Base-by-base conservation (phyloP, 1,284 basidiomycete genomes). In the Sporisorium reilianum region DNA sequence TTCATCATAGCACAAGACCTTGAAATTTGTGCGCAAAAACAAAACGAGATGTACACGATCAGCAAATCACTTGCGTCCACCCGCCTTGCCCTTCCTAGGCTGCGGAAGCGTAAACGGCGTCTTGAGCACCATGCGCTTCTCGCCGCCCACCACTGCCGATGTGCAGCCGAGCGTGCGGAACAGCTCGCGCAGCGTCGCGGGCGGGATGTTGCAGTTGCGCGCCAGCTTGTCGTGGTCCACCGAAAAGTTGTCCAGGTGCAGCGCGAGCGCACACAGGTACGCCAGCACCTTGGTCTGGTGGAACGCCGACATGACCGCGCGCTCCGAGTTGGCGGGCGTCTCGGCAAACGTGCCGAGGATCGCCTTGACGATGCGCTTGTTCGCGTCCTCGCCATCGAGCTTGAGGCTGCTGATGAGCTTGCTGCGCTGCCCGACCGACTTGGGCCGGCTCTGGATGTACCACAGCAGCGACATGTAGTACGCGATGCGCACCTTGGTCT, bases 241-340 rank as follows among this genome's bases (percentile, higher is more conserved):
- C 12, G 72, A 62, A 57, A 82, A 84, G 49, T 78, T 71, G 46
- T 84, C 81, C 44, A 83, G 52, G 41, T 84, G 80, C 42, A 84
- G 66, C 0, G 68, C 74, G 2, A 84, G 59, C 18, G 80, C 82
- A 48, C 79, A 74, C 54, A 82, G 73, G 61, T 77, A 69, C 0
- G 81, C 78, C n/a, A 80, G 51, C 44, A 80, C 51, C 45, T 78
- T 78, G 18, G 81, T 82, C 60, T 83, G 74, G 45, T 62, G 52
- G 54, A 77, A 72, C 4, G 65, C 55, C 26, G 80, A 77, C 54
- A 80, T 64, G 48, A 62, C 57, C 4, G 71, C 71, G 7, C 71
- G 61, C 16, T 57, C 55, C 52, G 67, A 64, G 42, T 65, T 65
- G 38, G 60, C 55, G 1, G 63, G 63, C 14, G 73, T 64, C 46